Conservation (phyloP, 768 basidiomycete species). For the Suillus brevipes region DNA sequence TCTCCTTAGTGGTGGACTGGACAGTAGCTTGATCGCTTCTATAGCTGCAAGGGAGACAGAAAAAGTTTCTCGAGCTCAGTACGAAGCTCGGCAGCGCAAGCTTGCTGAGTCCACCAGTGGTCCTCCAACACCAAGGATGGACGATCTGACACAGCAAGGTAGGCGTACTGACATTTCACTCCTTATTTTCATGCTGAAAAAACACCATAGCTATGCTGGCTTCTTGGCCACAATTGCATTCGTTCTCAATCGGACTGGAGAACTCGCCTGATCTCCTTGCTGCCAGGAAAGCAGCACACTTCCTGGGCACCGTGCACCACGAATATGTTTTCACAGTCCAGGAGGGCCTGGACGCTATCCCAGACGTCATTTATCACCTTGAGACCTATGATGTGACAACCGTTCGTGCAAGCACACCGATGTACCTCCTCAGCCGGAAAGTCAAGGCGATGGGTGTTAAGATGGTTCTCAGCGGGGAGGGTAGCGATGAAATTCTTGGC, state of each 20-base stretch:
- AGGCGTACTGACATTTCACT: constrained; percentile 15
- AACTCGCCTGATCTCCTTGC: constrained; percentile 95
- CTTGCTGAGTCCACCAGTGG: constrained; percentile 55
- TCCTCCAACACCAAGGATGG: constrained; percentile 51
- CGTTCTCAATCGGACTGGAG: constrained; percentile 94
- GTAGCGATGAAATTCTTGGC: constrained; percentile 96
- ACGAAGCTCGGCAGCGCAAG: constrained; percentile 65
- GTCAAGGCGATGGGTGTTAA: constrained; percentile 99
- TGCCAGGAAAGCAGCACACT: constrained; percentile 90
- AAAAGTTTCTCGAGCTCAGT: constrained; percentile 80
- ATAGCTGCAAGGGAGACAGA: constrained; percentile 96
- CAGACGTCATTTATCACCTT: constrained; percentile 96
- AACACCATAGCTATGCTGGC: constrained; percentile 61
- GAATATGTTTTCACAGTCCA: constrained; percentile 98
- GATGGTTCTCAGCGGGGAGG: constrained; percentile 98
- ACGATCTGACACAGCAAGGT: constrained; percentile 57
- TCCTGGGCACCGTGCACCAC: constrained; percentile 92
- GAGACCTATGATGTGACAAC: constrained; percentile 99
- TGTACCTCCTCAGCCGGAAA: constrained; percentile 97
- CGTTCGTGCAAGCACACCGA: constrained; percentile 94
- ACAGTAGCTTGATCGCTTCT: constrained; percentile 93
- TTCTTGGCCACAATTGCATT: constrained; percentile 95
- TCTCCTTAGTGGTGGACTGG: constrained; percentile 90
- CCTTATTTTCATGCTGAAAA: constrained; percentile 4
- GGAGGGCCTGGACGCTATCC: constrained; percentile 95